phyloP scores from a whole-genome alignment of 768 basidiomycete genomes.

The Gautieria morchelliformis region DNA sequence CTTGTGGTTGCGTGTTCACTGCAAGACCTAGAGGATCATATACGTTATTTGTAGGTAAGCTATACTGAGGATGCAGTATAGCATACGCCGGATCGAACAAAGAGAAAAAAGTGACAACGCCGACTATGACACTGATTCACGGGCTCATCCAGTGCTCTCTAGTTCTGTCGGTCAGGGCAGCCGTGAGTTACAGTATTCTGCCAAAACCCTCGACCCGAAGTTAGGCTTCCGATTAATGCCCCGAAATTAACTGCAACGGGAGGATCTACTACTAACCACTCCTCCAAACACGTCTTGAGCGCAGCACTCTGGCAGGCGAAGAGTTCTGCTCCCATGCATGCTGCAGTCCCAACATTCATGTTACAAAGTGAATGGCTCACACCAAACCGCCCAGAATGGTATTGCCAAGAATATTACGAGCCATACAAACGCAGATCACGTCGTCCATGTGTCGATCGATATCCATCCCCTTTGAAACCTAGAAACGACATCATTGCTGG shows the following conservation, averaged over 20 bases:
- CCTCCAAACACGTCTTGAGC: conserved; percentile 33
- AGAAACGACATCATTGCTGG: conserved; percentile 16
- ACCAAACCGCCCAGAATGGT: conserved; percentile 36
- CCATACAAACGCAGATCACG: conserved; percentile 42
- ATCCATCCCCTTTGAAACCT: conserved; percentile 24
- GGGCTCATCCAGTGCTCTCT: background rate
- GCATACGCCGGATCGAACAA: background rate
- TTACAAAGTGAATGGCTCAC: conserved; percentile 32
- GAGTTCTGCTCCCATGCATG: conserved; percentile 37
- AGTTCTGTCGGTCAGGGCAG: background rate
- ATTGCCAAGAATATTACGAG: conserved; percentile 29
- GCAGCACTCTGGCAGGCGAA: conserved; percentile 26
- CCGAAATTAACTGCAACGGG: no score
- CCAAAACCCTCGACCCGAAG: conserved; percentile 31
- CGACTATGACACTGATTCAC: background rate
- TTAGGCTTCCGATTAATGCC: no score
- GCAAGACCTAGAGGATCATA: no score
- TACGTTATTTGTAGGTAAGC: background rate
- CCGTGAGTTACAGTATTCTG: conserved; percentile 23
- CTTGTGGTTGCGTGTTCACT: no score
- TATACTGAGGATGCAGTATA: background rate
- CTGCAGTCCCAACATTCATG: conserved; percentile 30
- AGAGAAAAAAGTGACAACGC: background rate
- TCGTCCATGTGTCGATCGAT: conserved; percentile 27
- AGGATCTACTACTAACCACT: conserved; percentile 33